phyloP scores from a whole-genome alignment of 176 grass and related monocot species.

The Zizania latifolia region DNA sequence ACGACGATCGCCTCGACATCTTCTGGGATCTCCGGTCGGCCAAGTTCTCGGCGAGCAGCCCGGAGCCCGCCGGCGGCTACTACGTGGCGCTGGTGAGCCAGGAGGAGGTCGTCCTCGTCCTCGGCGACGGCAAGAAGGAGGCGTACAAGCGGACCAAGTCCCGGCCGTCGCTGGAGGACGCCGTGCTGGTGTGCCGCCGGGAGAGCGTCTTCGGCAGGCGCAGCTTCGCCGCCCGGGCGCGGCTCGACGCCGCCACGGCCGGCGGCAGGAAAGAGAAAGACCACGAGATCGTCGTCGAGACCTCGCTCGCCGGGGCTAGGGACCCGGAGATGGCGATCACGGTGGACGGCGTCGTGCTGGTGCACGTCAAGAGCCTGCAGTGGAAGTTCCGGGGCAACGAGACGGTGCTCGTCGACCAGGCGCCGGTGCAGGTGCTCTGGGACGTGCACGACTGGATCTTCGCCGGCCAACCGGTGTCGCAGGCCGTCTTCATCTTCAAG shows the following conservation, averaged over 20 bases:
- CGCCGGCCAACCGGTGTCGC: conserved; percentile 28
- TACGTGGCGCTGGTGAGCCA: conserved; percentile 60
- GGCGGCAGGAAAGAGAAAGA: conserved; percentile 37
- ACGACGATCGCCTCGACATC: conserved; percentile 49
- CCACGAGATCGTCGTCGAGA: conserved; percentile 76
- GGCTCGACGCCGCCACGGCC: conserved; percentile 33
- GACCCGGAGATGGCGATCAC: conserved; percentile 76
- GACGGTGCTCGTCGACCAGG: conserved; percentile 58
- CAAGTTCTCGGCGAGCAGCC: conserved; percentile 52
- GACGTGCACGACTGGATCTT: conserved; percentile 96
- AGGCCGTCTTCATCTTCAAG: conserved; percentile 74
- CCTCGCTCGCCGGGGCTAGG: conserved; percentile 39
- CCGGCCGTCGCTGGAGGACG: conserved; percentile 65
- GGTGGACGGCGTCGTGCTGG: conserved; percentile 57
- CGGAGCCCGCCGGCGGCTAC: conserved; percentile 52
- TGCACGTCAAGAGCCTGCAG: conserved; percentile 69
- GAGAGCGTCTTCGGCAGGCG: conserved; percentile 63
- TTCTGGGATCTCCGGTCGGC: conserved; percentile 79
- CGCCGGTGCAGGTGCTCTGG: conserved; percentile 78
- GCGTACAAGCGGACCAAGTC: conserved; percentile 81
- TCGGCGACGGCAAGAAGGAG: conserved; percentile 79
- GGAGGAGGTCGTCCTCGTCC: conserved; percentile 62
- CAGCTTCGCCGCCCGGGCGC: conserved; percentile 44
- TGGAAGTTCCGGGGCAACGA: conserved; percentile 87
- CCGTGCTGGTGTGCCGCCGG: conserved; percentile 52